Evolutionary conservation across 2,329 filamentous ascomycete genomes (phyloP).

Genomic region (Fusarium pininemorale): DNA sequence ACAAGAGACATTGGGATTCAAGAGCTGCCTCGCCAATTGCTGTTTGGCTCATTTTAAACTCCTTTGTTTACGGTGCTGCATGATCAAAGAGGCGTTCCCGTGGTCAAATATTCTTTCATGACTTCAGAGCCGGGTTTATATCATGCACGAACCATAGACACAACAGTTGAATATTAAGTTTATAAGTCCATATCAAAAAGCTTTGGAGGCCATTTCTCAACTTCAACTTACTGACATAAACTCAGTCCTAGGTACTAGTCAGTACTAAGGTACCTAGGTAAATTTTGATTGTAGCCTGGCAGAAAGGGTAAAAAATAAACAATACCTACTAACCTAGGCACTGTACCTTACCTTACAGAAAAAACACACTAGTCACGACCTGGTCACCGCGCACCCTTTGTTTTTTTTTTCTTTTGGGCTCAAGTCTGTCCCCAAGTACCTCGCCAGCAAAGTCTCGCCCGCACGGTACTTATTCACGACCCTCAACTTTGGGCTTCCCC

Average conservation of each 20-base stretch:
- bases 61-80: neutral
- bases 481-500: slow-evolving; percentile 37
- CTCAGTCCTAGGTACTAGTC: neutral
- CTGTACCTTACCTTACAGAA: neutral
- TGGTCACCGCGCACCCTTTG: slow-evolving; percentile 33
- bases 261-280: neutral
- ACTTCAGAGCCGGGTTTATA: neutral
- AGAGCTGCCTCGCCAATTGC: neutral
- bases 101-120: neutral
- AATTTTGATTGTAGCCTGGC: neutral
- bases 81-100: neutral
- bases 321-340: neutral
- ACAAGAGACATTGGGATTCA: neutral
- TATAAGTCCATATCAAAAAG: neutral
- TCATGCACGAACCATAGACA: neutral
- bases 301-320: slow-evolving; percentile 2
- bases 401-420: slow-evolving; percentile 32
- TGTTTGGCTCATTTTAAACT: neutral
- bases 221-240: neutral
- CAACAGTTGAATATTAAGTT: neutral
- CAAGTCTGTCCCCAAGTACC: slow-evolving; percentile 18
- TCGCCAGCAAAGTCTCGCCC: slow-evolving; percentile 6
- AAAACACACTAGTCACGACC: slow-evolving; percentile 26
- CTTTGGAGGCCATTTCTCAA: neutral
- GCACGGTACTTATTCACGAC: slow-evolving; percentile 14